Evolutionary conservation across 495 filamentous ascomycete genomes (phyloP).

Genomic region (Bacidia gigantensis): DNA sequence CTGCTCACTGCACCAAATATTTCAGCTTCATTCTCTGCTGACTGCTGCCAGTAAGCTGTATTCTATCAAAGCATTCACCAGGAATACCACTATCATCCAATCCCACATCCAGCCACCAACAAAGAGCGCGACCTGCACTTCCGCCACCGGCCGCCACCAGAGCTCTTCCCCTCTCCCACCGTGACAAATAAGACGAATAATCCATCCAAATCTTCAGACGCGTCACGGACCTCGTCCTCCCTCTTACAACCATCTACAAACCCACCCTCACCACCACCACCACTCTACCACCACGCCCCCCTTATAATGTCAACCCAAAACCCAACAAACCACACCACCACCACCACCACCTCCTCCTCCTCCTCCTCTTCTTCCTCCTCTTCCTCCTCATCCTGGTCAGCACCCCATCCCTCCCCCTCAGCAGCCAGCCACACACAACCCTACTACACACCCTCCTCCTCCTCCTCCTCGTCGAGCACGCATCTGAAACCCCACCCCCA

Average conservation of each 20-base stretch:
- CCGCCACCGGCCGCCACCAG: too few species aligned
- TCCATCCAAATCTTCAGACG: neutral
- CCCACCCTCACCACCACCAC: slow-evolving; percentile 2
- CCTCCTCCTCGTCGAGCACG: neutral
- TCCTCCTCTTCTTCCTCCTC: neutral
- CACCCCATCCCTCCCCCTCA: slow-evolving; percentile 1
- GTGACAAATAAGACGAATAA: neutral
- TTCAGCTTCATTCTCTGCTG: too few species aligned
- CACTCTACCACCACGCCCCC: neutral
- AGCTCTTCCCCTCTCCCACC: neutral
- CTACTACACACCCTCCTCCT: slow-evolving; percentile 4
- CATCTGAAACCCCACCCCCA: slow-evolving; percentile 7
- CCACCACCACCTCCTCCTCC: neutral
- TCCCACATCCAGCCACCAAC: too few species aligned
- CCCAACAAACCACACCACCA: neutral
- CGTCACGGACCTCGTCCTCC: neutral
- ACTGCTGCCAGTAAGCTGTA: too few species aligned
- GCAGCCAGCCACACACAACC: neutral
- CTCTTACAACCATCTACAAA: neutral
- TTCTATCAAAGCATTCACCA: too few species aligned
- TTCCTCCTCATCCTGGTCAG: neutral
- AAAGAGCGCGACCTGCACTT: too few species aligned
- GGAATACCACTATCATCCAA: too few species aligned
- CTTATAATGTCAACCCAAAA: neutral
- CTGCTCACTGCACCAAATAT: too few species aligned